Base-by-base conservation (phyloP, 352 stramenopile genomes). In the Phytopythium chamaehyphon region DNA sequence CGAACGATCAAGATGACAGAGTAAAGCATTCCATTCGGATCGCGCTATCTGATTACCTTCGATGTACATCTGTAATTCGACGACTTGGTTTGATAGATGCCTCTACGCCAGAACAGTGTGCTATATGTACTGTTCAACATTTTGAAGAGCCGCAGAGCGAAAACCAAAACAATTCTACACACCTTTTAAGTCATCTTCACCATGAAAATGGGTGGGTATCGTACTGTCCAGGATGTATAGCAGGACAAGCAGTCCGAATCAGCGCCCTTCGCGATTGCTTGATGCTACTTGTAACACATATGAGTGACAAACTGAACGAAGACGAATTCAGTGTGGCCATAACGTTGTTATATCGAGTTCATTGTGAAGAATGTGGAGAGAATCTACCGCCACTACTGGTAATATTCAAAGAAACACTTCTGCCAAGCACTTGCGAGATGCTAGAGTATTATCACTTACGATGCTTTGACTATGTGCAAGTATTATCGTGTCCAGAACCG, bases 41-140 rank as follows among this genome's bases (percentile, higher is more conserved):
- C 33, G 57, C 59, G 5, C 40, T 85, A 0, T 83, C 71, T 0
- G 59, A 80, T 6, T 80, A 75, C 22, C 36, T 88, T 26, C 69
- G 62, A 9, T 88, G 76, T 39, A 1, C 14, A 6, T 43, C 65
- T 37, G 40, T 45, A 7, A 52, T 51, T 11, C 53, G 49, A 2
- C 43, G 31, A 1, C 38, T 56, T 6, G 24, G 49, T 16, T 42
- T 49, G 7, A 28, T 48, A 21, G 40, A 47, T 7, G 7, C 3
- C 14, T 21, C 15, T 16, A 24, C 18, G 2, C 18, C 12, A 6
- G 37, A 43, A 42, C 12, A 18, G 26, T 49, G 55, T 18, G 26
- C 35, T 16, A 26, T 46, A 2, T 62, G 55, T 19, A 9, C 28
- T 10, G 28, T 10, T 9, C 28, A 9, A 33, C 9, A 33, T 33